Conservation (phyloP, 139 green algal genomes). For the Diplosphaera chodatii region DNA sequence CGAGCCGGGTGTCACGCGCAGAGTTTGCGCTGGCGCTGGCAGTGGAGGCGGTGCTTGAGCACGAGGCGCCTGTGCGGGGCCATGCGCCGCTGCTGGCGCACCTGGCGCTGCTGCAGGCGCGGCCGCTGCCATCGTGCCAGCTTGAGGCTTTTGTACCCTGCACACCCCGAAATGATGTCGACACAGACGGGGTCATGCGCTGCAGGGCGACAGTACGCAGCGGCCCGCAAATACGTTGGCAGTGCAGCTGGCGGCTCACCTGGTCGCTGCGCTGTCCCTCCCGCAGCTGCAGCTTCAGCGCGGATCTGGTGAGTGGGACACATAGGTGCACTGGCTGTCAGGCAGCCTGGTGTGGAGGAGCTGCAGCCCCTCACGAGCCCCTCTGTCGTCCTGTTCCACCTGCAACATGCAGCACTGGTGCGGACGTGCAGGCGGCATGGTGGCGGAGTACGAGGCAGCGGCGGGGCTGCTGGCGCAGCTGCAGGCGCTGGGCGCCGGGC, state of each 20-base stretch:
- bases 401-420: no score
- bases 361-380: no score
- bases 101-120: constrained; percentile 36
- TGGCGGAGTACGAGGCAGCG: constrained; percentile 32
- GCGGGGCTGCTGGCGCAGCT: constrained; percentile 65
- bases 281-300: constrained; percentile 40
- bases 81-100: constrained; percentile 83
- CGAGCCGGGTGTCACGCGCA: constrained; percentile 42
- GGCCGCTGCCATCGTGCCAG: no score
- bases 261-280: constrained; percentile 58
- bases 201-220: constrained; percentile 20
- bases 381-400: no score
- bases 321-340: no score
- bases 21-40: constrained; percentile 89
- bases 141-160: no score
- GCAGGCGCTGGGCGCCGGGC: constrained; percentile 63
- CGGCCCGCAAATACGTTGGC: constrained; percentile 23
- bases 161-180: no score
- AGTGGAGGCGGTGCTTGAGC: constrained; percentile 82
- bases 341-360: no score
- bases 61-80: constrained; percentile 74
- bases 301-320: background rate
- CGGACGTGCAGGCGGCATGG: constrained; percentile 8
- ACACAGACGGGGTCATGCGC: no score
- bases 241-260: constrained; percentile 63